Base-by-base conservation (phyloP, 2,329 filamentous ascomycete genomes). In the Sclerotinia nivalis region DNA sequence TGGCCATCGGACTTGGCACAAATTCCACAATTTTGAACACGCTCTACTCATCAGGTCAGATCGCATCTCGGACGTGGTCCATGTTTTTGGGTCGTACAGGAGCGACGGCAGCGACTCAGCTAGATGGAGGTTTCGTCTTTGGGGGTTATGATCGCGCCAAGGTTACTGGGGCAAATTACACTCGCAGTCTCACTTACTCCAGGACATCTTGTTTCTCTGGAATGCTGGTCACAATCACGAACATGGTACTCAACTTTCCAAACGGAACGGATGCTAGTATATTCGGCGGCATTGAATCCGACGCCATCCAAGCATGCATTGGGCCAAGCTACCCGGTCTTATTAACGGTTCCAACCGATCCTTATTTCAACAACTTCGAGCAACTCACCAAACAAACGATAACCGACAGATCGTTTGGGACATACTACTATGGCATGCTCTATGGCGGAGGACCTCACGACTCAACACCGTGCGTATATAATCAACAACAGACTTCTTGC, bases 171-270 rank as follows among this genome's bases (percentile, higher is more conserved):
- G 10, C 31, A 9, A 66, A 66, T 28, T 66, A 58, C 15, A 66
- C 64, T n/a, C 31, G 64, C 3, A 25, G 3, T 31, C 64, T 66
- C 15, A 25, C 47, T 12, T 54, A 66, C 20, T 56, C 52, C 2
- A 66, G 20, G 8, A 22, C 22, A 37, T n/a, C 49, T 43, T 70
- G 68, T 31, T 34, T 6, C n/a, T 56, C 68, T 8, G 49, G 50
- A 18, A 66, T 70, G 59, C 49, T 58, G 8, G 68, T 70, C 1
- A 66, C 60, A 18, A 66, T 70, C 31, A 66, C 59, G 18, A 20
- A 66, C 25, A 66, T 70, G 34, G 18, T 25, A 13, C 60, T 70
- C 18, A 70, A 70, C 9, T 70, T 70, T 28, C n/a, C 60, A 20
- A 66, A 70, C 2, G 68, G 68, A 7, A 66, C 68, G 1, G 61